These are phyloP conservation scores for Aspergillus ochraceoroseus DNA, from an alignment of 2,329 filamentous ascomycete genomes.

Conservation along the genomic window DNA sequence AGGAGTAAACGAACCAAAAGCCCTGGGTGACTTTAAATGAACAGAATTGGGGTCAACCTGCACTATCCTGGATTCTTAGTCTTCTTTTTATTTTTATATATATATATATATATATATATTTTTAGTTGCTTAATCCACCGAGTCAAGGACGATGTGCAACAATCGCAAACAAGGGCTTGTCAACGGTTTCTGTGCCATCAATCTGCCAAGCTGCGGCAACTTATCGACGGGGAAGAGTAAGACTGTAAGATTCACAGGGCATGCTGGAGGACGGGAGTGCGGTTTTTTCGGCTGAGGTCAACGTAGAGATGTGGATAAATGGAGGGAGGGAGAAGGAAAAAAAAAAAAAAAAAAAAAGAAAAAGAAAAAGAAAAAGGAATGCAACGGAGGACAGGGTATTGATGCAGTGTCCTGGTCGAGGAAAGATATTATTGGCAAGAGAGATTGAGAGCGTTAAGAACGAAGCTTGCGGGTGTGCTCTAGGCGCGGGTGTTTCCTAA, in stretches of 20 bases:
- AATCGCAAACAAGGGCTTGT: slow-evolving; percentile 16
- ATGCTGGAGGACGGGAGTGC: slow-evolving; percentile 15
- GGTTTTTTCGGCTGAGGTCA: slow-evolving; percentile 1
- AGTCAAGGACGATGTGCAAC: slow-evolving; percentile 16
- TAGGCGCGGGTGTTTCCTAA: slow-evolving; percentile 7
- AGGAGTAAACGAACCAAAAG: slow-evolving; percentile 3
- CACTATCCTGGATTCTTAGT: background rate
- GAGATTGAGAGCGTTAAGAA: slow-evolving; percentile 10
- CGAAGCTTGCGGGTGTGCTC: slow-evolving; percentile 9
- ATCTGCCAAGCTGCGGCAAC: slow-evolving; percentile 22
- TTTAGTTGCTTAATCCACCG: slow-evolving; percentile 4
- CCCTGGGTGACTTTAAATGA: slow-evolving; percentile 5
- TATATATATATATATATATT: slow-evolving; percentile 2
- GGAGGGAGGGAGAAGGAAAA: too few relatives aligned
- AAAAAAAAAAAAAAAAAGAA: background rate
- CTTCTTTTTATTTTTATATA: background rate
- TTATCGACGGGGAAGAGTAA: slow-evolving; percentile 20
- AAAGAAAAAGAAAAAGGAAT: slow-evolving; percentile 3
- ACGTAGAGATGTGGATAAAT: too few relatives aligned
- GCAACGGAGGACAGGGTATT: slow-evolving; percentile 14
- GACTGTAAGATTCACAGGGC: slow-evolving; percentile 18
- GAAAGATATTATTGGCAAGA: slow-evolving; percentile 9
- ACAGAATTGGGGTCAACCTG: slow-evolving; percentile 3
- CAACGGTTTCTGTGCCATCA: slow-evolving; percentile 21
- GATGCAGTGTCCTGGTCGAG: slow-evolving; percentile 18